Evolutionary conservation across 805 yeast genomes (phyloP).

Genomic region (Wickerhamiella cacticola): DNA sequence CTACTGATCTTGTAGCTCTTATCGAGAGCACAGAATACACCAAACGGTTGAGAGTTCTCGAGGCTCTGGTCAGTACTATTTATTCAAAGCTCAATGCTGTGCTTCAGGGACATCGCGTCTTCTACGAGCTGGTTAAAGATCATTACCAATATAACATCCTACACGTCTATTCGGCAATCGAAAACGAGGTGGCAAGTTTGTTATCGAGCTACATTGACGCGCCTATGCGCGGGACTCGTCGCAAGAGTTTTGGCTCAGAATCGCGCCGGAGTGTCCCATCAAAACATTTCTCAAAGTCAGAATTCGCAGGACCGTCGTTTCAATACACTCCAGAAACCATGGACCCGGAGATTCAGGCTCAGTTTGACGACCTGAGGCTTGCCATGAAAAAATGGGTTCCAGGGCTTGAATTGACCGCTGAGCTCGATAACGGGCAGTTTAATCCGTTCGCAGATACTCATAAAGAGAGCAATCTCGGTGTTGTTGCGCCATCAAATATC

Average conservation of each 20-base stretch:
- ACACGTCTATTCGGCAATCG: constrained; percentile 36
- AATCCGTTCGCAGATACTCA: constrained; percentile 22
- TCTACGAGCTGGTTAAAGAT: constrained; percentile 40
- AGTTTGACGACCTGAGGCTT: constrained; percentile 33
- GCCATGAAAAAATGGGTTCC: constrained; percentile 57
- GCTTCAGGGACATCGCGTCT: constrained; percentile 56
- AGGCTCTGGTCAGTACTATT: constrained; percentile 60
- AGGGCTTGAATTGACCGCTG: constrained; percentile 37
- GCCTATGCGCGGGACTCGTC: constrained; percentile 9
- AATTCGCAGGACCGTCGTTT: constrained; percentile 14
- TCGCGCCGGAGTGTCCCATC: constrained; percentile 1
- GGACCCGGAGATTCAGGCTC: constrained; percentile 23
- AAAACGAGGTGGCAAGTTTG: constrained; percentile 30
- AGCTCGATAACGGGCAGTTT: constrained; percentile 24
- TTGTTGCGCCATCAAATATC: constrained; percentile 39
- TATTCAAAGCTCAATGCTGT: constrained; percentile 51
- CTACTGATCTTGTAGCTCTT: constrained; percentile 17
- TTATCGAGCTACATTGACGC: constrained; percentile 19
- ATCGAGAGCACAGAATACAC: constrained; percentile 15
- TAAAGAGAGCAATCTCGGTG: constrained; percentile 18
- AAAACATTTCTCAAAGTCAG: constrained; percentile 7
- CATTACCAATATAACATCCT: constrained; percentile 29
- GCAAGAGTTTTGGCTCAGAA: constrained; percentile 4
- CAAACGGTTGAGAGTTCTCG: constrained; percentile 38
- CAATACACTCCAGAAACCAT: constrained; percentile 25